Percentiles rank a stretch among this genome's conserved stretches.
phyloP scores from a whole-genome alignment of 1,139 yeast genomes.

The Sugiyamaella pinicola region DNA sequence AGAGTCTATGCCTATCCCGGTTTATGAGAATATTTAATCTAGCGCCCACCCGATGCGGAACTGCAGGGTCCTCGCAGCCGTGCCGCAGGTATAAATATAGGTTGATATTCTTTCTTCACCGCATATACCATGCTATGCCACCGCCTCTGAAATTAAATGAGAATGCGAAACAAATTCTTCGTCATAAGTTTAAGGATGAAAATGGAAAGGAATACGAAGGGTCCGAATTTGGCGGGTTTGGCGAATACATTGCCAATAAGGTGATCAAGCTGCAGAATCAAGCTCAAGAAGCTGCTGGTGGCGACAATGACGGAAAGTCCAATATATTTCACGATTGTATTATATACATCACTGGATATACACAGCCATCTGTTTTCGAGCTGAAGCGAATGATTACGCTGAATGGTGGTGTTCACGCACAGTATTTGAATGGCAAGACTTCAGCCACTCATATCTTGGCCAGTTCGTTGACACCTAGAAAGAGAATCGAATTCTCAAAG shows the following conservation, averaged over 20 bases:
- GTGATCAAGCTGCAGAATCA: slow-evolving; percentile 66
- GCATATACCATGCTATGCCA: background rate
- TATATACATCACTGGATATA: slow-evolving; percentile 83
- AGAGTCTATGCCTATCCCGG: no score
- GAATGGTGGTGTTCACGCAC: slow-evolving; percentile 79
- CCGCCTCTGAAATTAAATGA: slow-evolving; percentile 11
- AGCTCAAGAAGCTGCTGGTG: slow-evolving; percentile 50
- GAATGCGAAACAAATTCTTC: slow-evolving; percentile 27
- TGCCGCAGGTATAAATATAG: background rate
- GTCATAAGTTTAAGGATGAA: slow-evolving; percentile 32
- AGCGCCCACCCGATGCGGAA: no score
- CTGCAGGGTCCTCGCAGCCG: background rate
- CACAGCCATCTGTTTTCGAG: slow-evolving; percentile 72
- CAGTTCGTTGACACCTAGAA: slow-evolving; percentile 73
- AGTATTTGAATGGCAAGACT: slow-evolving; percentile 67
- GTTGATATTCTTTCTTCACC: background rate
- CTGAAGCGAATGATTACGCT: slow-evolving; percentile 69
- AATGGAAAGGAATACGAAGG: slow-evolving; percentile 43
- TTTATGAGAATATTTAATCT: no score
- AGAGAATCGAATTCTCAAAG: slow-evolving; percentile 62
- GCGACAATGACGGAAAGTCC: slow-evolving; percentile 46
- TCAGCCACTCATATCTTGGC: slow-evolving; percentile 86
- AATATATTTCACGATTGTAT: slow-evolving; percentile 61
- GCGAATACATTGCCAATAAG: slow-evolving; percentile 68
- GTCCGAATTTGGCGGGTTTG: slow-evolving; percentile 70